Evolutionary conservation across 2,329 filamentous ascomycete species (phyloP).

Genomic region (Bisporella sp.): DNA sequence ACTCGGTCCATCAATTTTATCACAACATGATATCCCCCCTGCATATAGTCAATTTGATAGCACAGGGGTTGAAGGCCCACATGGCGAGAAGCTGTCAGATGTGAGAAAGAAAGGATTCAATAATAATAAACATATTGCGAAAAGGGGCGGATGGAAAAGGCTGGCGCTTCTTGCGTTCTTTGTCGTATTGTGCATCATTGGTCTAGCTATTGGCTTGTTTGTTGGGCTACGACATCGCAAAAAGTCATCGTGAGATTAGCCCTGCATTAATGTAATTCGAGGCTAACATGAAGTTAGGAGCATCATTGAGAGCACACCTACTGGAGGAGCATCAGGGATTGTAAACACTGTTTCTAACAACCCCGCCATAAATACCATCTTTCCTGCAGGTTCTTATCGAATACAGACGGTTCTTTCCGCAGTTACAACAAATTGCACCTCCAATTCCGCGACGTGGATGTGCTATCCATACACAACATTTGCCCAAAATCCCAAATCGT

Average conservation of each 20-base stretch:
- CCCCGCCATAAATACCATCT: conserved; percentile 26
- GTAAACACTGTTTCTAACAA: conserved; percentile 11
- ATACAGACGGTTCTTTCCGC: conserved; percentile 51
- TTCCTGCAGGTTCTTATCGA: conserved; percentile 57
- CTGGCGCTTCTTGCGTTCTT: conserved; percentile 20
- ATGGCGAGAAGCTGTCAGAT: conserved; percentile 16
- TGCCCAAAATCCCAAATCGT: conserved; percentile 32
- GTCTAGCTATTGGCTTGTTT: conserved; percentile 25
- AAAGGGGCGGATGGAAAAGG: conserved; percentile 27
- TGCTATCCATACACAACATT: conserved; percentile 54
- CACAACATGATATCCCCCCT: conserved; percentile 17
- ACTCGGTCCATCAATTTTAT: conserved; percentile 8
- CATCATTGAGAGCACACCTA: conserved; percentile 2
- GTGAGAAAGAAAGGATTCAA: conserved; percentile 9
- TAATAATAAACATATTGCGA: conserved; percentile 23
- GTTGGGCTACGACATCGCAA: conserved; percentile 23
- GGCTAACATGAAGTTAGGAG: conserved; percentile 1
- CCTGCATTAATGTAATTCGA: not conserved
- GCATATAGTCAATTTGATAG: conserved; percentile 15
- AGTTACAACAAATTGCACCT: conserved; percentile 48
- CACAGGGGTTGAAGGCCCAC: conserved; percentile 5
- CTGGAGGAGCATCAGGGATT: conserved; percentile 12
- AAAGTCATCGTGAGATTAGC: conserved; percentile 8
- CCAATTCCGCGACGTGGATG: conserved; percentile 50
- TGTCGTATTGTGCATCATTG: conserved; percentile 21